A percentile compares a stretch with the other conserved stretches of the same genome.
Evolutionary conservation across 805 yeast species (phyloP).

Genomic region (Ogataea henricii): DNA sequence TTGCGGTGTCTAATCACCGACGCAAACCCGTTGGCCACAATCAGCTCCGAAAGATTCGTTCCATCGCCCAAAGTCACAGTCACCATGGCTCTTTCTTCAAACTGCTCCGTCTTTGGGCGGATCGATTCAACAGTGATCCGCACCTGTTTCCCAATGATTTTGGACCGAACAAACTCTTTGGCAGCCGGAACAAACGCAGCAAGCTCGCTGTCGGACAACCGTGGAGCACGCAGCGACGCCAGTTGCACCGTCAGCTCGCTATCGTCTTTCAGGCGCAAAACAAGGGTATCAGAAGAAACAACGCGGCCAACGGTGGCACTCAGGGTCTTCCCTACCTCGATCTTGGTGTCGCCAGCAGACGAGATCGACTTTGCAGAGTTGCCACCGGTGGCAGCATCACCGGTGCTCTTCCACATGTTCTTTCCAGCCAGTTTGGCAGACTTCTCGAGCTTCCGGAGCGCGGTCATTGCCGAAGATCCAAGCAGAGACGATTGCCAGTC

Average conservation of each 20-base stretch:
- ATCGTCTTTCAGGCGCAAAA: slow-evolving; percentile 50
- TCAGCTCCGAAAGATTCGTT: slow-evolving; percentile 57
- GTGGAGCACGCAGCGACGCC: slow-evolving; percentile 76
- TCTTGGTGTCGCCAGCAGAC: slow-evolving; percentile 28
- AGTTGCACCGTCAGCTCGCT: slow-evolving; percentile 69
- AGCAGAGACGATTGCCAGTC: slow-evolving; percentile 78
- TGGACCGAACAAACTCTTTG: slow-evolving; percentile 71
- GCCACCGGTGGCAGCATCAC: slow-evolving; percentile 10
- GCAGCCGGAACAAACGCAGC: slow-evolving; percentile 64
- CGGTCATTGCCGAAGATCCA: slow-evolving; percentile 65
- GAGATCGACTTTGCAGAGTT: background rate
- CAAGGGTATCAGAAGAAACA: slow-evolving; percentile 68
- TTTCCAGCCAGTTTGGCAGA: slow-evolving; percentile 56
- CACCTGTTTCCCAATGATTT: slow-evolving; percentile 72
- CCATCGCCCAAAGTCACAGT: slow-evolving; percentile 52
- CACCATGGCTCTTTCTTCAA: slow-evolving; percentile 68
- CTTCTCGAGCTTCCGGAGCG: slow-evolving; percentile 64
- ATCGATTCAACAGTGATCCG: slow-evolving; percentile 60
- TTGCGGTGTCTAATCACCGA: slow-evolving; percentile 77
- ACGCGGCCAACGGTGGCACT: slow-evolving; percentile 62
- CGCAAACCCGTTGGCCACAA: slow-evolving; percentile 71
- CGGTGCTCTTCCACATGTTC: slow-evolving; percentile 54
- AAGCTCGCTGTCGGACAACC: slow-evolving; percentile 56
- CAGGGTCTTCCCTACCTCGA: slow-evolving; percentile 48
- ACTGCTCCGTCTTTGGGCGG: slow-evolving; percentile 59